A percentile compares a stretch with the other conserved stretches of the same genome.
Evolutionary conservation across 2,329 filamentous ascomycete species (phyloP).

Genomic region (Xylaria sp.): DNA sequence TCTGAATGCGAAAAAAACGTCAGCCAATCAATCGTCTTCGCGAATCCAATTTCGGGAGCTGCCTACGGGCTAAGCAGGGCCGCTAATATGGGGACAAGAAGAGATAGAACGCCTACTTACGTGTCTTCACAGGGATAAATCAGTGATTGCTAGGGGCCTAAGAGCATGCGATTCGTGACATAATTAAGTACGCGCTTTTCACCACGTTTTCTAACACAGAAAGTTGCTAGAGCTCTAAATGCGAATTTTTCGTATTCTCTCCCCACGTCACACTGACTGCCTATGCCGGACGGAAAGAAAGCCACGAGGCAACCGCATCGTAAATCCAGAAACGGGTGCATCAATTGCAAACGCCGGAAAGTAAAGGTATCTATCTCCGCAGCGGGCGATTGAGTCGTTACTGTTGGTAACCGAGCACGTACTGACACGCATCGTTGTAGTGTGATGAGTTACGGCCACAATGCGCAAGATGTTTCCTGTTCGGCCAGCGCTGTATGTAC

Average conservation of each 20-base stretch:
- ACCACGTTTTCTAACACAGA: background rate
- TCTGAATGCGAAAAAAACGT: conserved; percentile 20
- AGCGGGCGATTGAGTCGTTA: background rate
- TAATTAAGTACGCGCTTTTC: background rate
- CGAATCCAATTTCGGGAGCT: conserved; percentile 4
- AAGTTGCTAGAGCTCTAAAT: background rate
- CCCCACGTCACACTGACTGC: background rate
- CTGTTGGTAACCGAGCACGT: background rate
- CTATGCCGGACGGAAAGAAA: conserved; percentile 2
- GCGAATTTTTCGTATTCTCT: conserved; percentile 23
- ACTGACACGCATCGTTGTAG: background rate
- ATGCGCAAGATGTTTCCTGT: conserved; percentile 11
- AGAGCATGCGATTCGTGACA: conserved; percentile 1
- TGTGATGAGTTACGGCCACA: conserved; percentile 15
- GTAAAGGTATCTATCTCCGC: conserved; percentile 19
- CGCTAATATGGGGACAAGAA: background rate
- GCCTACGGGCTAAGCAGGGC: background rate
- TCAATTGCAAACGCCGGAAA: conserved; percentile 25
- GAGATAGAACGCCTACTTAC: background rate
- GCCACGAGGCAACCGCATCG: conserved; percentile 9
- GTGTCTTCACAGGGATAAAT: background rate
- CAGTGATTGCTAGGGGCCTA: background rate
- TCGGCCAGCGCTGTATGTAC: conserved; percentile 9
- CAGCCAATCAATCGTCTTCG: conserved; percentile 16
- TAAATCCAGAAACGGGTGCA: conserved; percentile 19